phyloP scores from a whole-genome alignment of 2,329 filamentous ascomycete species.

The Diaporthe sp. region DNA sequence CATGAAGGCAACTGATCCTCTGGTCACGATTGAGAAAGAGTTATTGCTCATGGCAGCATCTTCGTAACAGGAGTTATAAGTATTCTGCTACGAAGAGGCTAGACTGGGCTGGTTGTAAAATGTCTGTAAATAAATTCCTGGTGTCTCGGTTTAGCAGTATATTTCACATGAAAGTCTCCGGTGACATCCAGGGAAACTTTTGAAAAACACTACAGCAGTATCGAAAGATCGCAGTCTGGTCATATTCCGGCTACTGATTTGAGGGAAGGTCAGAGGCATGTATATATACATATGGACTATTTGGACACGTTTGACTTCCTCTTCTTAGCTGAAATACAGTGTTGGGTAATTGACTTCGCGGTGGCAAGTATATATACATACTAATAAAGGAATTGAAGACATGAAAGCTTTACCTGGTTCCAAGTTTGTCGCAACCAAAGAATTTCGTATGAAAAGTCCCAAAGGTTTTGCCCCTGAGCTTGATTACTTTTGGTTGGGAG shows the following conservation, averaged over 20 bases:
- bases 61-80: neutral
- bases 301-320: too few species aligned
- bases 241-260: neutral
- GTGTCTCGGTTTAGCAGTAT: neutral
- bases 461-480: neutral
- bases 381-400: too few species aligned
- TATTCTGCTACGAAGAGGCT: neutral
- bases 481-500: neutral
- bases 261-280: neutral
- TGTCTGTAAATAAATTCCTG: neutral
- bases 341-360: too few species aligned
- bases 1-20: slow-evolving; percentile 6
- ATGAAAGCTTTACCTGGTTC: neutral
- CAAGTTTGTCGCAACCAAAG: neutral
- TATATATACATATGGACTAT: too few species aligned
- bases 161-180: neutral
- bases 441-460: neutral
- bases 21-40: slow-evolving; percentile 3
- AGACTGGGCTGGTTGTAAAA: neutral
- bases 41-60: neutral
- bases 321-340: too few species aligned
- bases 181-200: neutral
- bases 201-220: neutral
- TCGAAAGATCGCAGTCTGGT: neutral
- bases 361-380: too few species aligned